Base-by-base conservation (phyloP, 352 stramenopile genomes). In the Phytophthora kernoviae region DNA sequence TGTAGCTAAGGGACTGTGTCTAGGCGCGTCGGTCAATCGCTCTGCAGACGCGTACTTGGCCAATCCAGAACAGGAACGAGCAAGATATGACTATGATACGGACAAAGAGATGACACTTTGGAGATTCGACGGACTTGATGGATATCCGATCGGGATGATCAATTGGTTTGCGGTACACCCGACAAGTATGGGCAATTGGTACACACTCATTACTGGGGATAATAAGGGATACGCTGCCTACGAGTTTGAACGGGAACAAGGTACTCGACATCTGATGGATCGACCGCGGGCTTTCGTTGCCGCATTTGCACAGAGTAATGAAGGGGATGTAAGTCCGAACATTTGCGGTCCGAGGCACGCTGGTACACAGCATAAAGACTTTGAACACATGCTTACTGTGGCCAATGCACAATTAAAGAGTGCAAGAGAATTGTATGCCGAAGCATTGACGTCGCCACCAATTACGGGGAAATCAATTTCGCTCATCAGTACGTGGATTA, bases 121-220 rank as follows among this genome's bases (percentile, higher is more conserved):
- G 73, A 73, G 85, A 2, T 77, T 98, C 17, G 82, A 94, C n/a
- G 84, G 82, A 15, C 61, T 86, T 36, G 84, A 96, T 27, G 88
- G 80, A 4, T 94, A 73, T 36, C 81, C 82, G 1, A 91, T 97
- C 51, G 91, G 89, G 40, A 91, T 96, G 75, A 84, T 98, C 64
- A 98, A 97, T 62, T 98, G 92, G 85, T 98, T 98, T 65, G 85
- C 91, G 5, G 91, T 98, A 21, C 93, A 98, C 54, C 88, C 88
- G 17, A 98, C 93, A 21, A 96, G 81, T 65, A 96, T 98, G 90
- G 93, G 92, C 49, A 96, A 90, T 46, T 97, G 86, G 75, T 97
- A 97, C 70, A 93, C 80, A 27, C 73, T 98, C n/a, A 96, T 98
- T 55, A 96, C 86, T 1, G 90, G 91, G 17, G 93, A 98, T 71